A percentile compares a stretch with the other conserved stretches of the same genome.
Conservation (phyloP, 169 alveolate genomes). For the Cyclospora cayetanensis region DNA sequence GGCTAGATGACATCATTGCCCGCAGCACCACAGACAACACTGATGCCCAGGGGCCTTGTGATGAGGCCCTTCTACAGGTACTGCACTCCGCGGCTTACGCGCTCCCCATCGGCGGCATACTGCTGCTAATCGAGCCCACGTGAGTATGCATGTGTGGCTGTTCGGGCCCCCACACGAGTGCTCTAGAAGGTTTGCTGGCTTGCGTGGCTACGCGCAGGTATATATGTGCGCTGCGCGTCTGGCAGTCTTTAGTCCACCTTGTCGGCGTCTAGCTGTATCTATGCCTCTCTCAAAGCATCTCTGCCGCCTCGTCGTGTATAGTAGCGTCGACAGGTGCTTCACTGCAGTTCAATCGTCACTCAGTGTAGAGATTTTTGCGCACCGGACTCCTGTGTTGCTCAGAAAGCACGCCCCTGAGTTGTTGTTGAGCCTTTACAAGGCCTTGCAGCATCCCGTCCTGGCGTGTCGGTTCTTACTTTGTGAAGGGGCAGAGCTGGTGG, state of each 20-base stretch:
- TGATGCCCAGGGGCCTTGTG: slow-evolving; percentile 24
- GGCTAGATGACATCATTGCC: slow-evolving; percentile 34
- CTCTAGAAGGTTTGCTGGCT: too few species aligned
- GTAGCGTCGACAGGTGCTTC: too few species aligned
- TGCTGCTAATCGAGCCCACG: slow-evolving; percentile 53
- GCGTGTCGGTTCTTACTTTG: slow-evolving; percentile 35
- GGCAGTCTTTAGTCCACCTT: too few species aligned
- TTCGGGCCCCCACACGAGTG: too few species aligned
- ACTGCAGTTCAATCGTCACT: too few species aligned
- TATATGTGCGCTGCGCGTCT: too few species aligned
- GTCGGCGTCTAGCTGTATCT: too few species aligned
- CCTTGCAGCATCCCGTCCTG: slow-evolving; percentile 18
- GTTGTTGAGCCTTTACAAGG: slow-evolving; percentile 30
- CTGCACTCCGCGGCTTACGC: slow-evolving; percentile 57
- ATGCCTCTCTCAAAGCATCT: too few species aligned
- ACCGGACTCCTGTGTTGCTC: background rate
- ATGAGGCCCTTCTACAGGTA: slow-evolving; percentile 39
- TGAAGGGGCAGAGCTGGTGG: slow-evolving; percentile 43
- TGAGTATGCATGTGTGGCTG: too few species aligned
- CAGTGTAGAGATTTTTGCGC: too few species aligned
- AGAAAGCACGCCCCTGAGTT: slow-evolving; percentile 36
- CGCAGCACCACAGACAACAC: slow-evolving; percentile 55
- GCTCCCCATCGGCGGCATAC: slow-evolving; percentile 29
- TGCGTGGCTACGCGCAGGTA: too few species aligned
- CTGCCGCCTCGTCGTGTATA: too few species aligned